Evolutionary conservation across 306 rosid species (phyloP).

Genomic region (Citrullus amarus): DNA sequence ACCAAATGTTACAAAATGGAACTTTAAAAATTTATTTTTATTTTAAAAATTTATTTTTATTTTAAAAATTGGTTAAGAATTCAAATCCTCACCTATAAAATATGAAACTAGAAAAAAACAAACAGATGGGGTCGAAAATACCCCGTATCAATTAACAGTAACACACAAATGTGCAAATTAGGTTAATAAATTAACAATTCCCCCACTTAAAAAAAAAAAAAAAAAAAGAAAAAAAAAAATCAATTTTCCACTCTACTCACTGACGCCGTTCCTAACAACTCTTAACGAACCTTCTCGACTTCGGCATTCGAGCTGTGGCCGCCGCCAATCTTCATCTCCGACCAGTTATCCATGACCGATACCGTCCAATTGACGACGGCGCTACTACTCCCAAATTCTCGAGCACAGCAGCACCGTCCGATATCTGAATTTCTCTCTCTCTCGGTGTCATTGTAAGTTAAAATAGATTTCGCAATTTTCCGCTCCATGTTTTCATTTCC

Average conservation of each 20-base stretch:
- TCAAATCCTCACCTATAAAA: too few relatives aligned
- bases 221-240: too few relatives aligned
- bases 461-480: not conserved
- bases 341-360: not conserved
- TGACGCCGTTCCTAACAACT: not conserved
- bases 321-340: not conserved
- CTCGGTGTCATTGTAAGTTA: not conserved
- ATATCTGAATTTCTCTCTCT: not conserved
- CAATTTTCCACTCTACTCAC: not conserved
- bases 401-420: not conserved
- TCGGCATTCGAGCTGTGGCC: not conserved
- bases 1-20: too few relatives aligned
- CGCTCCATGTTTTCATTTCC: not conserved
- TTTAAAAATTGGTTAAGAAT: too few relatives aligned
- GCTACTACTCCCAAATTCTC: not conserved
- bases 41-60: too few relatives aligned
- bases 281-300: not conserved
- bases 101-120: too few relatives aligned
- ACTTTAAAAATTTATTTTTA: too few relatives aligned
- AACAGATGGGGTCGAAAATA: too few relatives aligned
- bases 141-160: too few relatives aligned
- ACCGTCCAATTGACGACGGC: not conserved
- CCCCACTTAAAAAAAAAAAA: too few relatives aligned
- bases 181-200: too few relatives aligned
- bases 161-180: too few relatives aligned